phyloP scores from a whole-genome alignment of 495 filamentous ascomycete species.

The Trichoderma virens region DNA sequence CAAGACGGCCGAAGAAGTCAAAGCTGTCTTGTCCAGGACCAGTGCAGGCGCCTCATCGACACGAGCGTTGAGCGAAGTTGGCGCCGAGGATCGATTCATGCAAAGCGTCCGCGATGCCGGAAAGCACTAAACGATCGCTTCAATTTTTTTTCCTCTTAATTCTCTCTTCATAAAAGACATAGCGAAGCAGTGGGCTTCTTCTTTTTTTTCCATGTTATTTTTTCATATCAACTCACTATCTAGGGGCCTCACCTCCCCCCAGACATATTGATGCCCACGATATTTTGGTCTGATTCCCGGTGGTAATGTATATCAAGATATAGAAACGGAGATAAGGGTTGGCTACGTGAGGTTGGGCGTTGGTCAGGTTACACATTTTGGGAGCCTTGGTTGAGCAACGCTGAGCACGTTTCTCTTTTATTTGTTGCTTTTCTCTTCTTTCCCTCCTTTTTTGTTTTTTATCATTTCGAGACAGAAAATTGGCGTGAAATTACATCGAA shows the following conservation, averaged over 20 bases:
- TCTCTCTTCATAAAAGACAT: too few species aligned
- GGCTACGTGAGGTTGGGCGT: slow-evolving; percentile 4
- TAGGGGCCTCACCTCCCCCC: background rate
- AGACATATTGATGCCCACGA: slow-evolving; percentile 5
- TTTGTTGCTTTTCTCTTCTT: background rate
- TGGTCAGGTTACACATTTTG: background rate
- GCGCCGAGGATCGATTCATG: slow-evolving; percentile 32
- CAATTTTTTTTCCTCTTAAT: background rate
- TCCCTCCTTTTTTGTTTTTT: background rate
- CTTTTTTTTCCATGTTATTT: background rate
- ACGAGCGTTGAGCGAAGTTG: slow-evolving; percentile 19
- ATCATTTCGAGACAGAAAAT: background rate
- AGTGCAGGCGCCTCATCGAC: slow-evolving; percentile 12
- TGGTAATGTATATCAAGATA: slow-evolving; percentile 8
- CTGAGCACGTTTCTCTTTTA: background rate
- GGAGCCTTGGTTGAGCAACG: background rate
- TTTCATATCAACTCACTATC: background rate
- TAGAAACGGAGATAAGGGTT: slow-evolving; percentile 6
- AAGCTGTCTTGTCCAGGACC: slow-evolving; percentile 18
- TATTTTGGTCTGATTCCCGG: slow-evolving; percentile 1
- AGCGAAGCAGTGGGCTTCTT: background rate
- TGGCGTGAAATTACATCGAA: background rate
- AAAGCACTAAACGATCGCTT: slow-evolving; percentile 15
- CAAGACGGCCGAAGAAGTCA: slow-evolving; percentile 25
- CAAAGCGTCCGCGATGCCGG: slow-evolving; percentile 26